Conservation (phyloP, 2,329 filamentous ascomycete genomes). For the Penicillium sp. region DNA sequence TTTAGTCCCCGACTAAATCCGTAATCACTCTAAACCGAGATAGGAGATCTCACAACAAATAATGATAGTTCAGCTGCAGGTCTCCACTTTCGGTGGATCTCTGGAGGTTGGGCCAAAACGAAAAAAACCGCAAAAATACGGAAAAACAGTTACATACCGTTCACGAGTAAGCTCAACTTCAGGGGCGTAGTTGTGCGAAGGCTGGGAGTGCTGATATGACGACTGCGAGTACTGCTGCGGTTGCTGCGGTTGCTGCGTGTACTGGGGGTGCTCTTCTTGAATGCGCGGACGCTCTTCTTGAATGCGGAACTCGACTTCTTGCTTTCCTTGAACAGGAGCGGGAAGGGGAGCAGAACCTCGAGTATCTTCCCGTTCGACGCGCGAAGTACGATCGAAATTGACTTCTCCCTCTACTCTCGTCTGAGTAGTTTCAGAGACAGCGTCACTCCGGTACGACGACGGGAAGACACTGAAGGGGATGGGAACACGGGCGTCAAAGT, state of each 20-base stretch:
- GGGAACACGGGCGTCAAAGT: conserved; percentile 99
- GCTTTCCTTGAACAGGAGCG: conserved; percentile 57
- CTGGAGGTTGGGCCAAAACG: not conserved
- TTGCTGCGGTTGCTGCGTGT: conserved; percentile 7
- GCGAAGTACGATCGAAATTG: conserved; percentile 62
- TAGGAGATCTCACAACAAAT: conserved; percentile 18
- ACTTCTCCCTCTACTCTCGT: conserved; percentile 84
- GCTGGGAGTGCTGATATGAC: conserved; percentile 1
- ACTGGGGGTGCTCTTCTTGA: conserved; percentile 7
- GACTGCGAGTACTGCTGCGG: conserved; percentile 3
- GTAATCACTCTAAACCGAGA: conserved; percentile 18
- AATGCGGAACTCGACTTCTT: conserved; percentile 81
- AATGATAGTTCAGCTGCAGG: conserved; percentile 9
- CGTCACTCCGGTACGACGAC: conserved; percentile 82
- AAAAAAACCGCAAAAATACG: not conserved
- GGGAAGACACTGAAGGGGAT: conserved; percentile 99
- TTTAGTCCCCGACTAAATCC: conserved; percentile 17
- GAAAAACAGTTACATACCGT: conserved; percentile 35
- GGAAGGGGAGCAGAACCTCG: conserved; percentile 59
- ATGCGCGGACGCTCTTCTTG: conserved; percentile 36
- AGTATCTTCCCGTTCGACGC: conserved; percentile 98
- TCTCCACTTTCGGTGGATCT: conserved; percentile 10
- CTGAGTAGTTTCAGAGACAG: conserved; percentile 56
- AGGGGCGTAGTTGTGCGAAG: conserved; percentile 18
- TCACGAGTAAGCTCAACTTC: conserved; percentile 46